phyloP scores from a whole-genome alignment of 2,329 filamentous ascomycete genomes.

The Boeremia exigua region DNA sequence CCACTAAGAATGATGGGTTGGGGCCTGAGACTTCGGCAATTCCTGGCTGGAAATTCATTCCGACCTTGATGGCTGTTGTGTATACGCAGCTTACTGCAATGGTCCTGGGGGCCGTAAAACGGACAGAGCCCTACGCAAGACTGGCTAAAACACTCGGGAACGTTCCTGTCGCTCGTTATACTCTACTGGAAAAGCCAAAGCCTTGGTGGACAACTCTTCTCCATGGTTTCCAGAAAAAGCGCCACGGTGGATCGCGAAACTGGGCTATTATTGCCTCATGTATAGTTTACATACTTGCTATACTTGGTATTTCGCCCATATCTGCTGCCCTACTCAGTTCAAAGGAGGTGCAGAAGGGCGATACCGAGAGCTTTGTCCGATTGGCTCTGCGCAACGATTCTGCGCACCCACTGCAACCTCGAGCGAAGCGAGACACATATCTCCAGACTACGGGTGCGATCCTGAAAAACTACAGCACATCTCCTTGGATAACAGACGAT shows the following conservation, averaged over 20 bases:
- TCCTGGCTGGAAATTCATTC: constrained; percentile 32
- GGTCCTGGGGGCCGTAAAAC: constrained; percentile 28
- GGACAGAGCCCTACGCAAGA: constrained; percentile 28
- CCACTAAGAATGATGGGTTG: neutral
- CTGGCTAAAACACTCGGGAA: constrained; percentile 14
- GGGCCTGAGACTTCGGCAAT: neutral
- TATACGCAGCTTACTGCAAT: constrained; percentile 29
- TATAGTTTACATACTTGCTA: neutral
- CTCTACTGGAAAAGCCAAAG: constrained; percentile 20
- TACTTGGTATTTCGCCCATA: neutral
- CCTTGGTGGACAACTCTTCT: constrained; percentile 12
- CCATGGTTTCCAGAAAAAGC: constrained; percentile 12
- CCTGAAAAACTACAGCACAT: constrained; percentile 21
- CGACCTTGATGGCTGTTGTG: constrained; percentile 29
- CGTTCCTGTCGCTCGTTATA: constrained; percentile 18
- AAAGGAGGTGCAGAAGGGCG: constrained; percentile 5
- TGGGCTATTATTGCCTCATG: constrained; percentile 17
- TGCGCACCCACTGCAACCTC: neutral
- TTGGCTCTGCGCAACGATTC: neutral
- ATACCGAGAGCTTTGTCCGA: neutral
- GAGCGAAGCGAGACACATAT: constrained; percentile 18
- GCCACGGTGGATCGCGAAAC: neutral
- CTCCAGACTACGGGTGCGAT: constrained; percentile 20
- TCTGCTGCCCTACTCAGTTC: neutral
- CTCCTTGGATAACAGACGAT: constrained; percentile 22